Conservation (phyloP, 192 early-diverging fungal genomes). For the Dimargaris cristalligena region DNA sequence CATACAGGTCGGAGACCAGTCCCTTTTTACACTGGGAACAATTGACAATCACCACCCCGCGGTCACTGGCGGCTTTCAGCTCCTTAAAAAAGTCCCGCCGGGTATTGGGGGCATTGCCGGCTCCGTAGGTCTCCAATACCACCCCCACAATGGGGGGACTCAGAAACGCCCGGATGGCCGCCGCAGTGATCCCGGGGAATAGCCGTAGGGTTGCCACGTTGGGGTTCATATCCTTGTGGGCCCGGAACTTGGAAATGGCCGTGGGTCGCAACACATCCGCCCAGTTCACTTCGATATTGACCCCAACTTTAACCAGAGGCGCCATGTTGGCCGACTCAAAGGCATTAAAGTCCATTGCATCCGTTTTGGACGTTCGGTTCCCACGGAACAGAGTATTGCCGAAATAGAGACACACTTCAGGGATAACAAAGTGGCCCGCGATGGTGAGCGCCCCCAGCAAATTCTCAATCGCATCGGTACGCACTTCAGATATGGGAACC, state of each 20-base stretch:
- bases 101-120: slow-evolving; percentile 88
- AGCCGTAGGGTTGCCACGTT: slow-evolving; percentile 78
- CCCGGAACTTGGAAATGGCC: slow-evolving; percentile 63
- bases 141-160: slow-evolving; percentile 74
- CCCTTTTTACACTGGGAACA: slow-evolving; percentile 74
- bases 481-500: slow-evolving; percentile 89
- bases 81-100: slow-evolving; percentile 69
- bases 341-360: slow-evolving; percentile 67
- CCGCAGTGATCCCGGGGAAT: slow-evolving; percentile 85
- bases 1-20: slow-evolving; percentile 78
- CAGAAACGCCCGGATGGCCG: slow-evolving; percentile 75
- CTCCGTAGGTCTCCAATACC: slow-evolving; percentile 91
- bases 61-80: slow-evolving; percentile 68
- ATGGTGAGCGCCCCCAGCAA: slow-evolving; percentile 89
- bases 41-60: slow-evolving; percentile 94
- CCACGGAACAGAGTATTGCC: slow-evolving; percentile 84
- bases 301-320: slow-evolving; percentile 88
- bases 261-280: slow-evolving; percentile 68
- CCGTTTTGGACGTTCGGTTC: slow-evolving; percentile 66
- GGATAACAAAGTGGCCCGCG: slow-evolving; percentile 94
- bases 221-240: slow-evolving; percentile 69
- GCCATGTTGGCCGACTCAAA: slow-evolving; percentile 77
- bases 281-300: slow-evolving; percentile 91
- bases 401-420: slow-evolving; percentile 89
- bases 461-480: slow-evolving; percentile 97